Evolutionary conservation across 495 filamentous ascomycete genomes (phyloP).

Genomic region (Parachaetomium inaequale): DNA sequence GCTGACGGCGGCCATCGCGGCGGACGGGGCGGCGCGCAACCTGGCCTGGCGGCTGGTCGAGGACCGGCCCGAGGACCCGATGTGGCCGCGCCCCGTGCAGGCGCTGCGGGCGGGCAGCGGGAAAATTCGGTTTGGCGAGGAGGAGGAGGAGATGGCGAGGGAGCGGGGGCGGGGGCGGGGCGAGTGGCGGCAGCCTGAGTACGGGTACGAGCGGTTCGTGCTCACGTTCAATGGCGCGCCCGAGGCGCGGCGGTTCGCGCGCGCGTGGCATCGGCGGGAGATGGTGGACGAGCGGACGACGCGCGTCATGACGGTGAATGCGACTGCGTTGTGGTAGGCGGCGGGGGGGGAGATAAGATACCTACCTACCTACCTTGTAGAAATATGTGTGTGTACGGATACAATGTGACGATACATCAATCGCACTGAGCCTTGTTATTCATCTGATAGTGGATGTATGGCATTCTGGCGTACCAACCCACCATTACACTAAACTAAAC

Average conservation of each 20-base stretch:
- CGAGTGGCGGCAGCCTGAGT: background rate
- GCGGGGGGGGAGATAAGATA: background rate
- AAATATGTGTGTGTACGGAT: background rate
- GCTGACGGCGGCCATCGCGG: conserved; percentile 38
- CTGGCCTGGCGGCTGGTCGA: conserved; percentile 41
- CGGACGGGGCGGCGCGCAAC: conserved; percentile 41
- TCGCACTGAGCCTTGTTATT: background rate
- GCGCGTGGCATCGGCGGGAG: conserved; percentile 52
- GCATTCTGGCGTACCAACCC: background rate
- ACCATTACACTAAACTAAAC: background rate
- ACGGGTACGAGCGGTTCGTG: conserved; percentile 41
- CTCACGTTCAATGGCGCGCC: conserved; percentile 44
- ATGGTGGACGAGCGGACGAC: conserved; percentile 30
- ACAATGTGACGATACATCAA: background rate
- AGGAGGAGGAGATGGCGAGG: no score
- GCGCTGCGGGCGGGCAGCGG: conserved; percentile 29
- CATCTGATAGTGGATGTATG: background rate
- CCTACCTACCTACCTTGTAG: background rate
- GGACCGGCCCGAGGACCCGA: background rate
- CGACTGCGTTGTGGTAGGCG: conserved; percentile 48
- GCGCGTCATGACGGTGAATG: conserved; percentile 36
- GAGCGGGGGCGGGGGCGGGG: background rate
- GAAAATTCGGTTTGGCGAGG: background rate
- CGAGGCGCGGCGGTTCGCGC: conserved; percentile 55
- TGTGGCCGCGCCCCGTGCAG: conserved; percentile 12